Evolutionary conservation across 768 basidiomycete genomes (phyloP).

Genomic region (Krasilnikovozyma curviuscula): DNA sequence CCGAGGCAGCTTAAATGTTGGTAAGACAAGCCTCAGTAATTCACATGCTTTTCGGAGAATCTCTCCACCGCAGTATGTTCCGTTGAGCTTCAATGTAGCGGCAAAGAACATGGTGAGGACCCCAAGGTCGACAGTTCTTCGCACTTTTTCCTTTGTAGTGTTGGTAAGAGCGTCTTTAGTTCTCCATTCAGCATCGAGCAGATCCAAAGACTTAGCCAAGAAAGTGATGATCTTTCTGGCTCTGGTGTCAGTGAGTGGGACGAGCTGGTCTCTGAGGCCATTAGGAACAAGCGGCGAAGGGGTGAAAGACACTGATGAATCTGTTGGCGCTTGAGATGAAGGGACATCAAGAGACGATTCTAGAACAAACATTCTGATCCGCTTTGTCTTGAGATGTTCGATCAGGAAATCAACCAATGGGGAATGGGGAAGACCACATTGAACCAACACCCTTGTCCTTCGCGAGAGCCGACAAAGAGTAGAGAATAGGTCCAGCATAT

Average conservation of each 20-base stretch:
- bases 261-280: neutral
- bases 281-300: neutral
- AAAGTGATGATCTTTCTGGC: conserved; percentile 40
- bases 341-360: conserved; percentile 50
- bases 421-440: conserved; percentile 46
- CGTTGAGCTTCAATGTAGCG: conserved; percentile 42
- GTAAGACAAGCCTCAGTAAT: conserved; percentile 31
- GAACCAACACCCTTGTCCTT: conserved; percentile 27
- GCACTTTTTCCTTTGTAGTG: conserved; percentile 43
- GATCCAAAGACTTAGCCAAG: conserved; percentile 43
- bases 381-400: conserved; percentile 39
- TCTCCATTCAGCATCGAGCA: conserved; percentile 36
- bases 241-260: conserved; percentile 5
- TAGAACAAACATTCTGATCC: conserved; percentile 46
- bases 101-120: conserved; percentile 51
- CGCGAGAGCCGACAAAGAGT: conserved; percentile 41
- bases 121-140: conserved; percentile 49
- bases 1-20: conserved; percentile 26
- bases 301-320: neutral
- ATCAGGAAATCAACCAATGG: conserved; percentile 41
- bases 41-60: conserved; percentile 48
- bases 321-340: conserved; percentile 27
- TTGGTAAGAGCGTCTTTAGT: conserved; percentile 21
- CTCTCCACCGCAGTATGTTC: conserved; percentile 39
- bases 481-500: conserved; percentile 46